Evolutionary conservation across 2,329 filamentous ascomycete species (phyloP).

Genomic region (Cyphellophora europaea): DNA sequence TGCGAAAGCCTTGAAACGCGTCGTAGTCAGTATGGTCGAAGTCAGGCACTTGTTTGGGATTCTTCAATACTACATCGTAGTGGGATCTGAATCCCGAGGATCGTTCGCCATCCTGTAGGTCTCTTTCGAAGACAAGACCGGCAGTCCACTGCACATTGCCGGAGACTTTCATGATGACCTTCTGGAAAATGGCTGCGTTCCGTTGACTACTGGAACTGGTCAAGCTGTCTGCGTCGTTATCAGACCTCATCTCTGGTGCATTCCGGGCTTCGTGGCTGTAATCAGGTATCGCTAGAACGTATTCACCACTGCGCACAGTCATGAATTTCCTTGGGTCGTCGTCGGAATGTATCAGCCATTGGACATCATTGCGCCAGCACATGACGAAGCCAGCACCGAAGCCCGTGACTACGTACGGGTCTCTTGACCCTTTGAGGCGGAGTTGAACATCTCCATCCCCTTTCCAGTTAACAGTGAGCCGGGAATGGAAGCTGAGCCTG

Average conservation of each 20-base stretch:
- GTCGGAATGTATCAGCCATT: conserved; percentile 73
- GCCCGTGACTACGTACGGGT: conserved; percentile 88
- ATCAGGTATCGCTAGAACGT: conserved; percentile 87
- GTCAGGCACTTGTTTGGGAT: conserved; percentile 62
- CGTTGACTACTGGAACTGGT: conserved; percentile 56
- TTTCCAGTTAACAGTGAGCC: conserved; percentile 82
- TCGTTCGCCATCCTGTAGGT: conserved; percentile 60
- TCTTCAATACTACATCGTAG: conserved; percentile 79
- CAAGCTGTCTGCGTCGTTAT: conserved; percentile 48
- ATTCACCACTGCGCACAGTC: conserved; percentile 91
- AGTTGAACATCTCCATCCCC: conserved; percentile 93
- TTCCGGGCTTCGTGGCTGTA: conserved; percentile 80
- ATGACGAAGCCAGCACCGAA: conserved; percentile 92
- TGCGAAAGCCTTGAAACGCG: conserved; percentile 93
- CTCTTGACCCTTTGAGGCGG: conserved; percentile 78
- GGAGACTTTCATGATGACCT: conserved; percentile 97
- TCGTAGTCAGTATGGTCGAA: conserved; percentile 56
- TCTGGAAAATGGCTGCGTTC: conserved; percentile 82
- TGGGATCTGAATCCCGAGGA: conserved; percentile 87
- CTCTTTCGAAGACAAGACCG: conserved; percentile 84
- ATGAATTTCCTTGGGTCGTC: conserved; percentile 89
- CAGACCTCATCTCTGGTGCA: conserved; percentile 31
- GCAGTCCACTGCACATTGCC: conserved; percentile 90
- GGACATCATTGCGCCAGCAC: conserved; percentile 95
- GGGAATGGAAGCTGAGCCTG: conserved; percentile 83